Percentiles rank a stretch among this genome's conserved stretches.
Conservation (phyloP, 257 asterid species). For the Przewalskia tangutica region DNA sequence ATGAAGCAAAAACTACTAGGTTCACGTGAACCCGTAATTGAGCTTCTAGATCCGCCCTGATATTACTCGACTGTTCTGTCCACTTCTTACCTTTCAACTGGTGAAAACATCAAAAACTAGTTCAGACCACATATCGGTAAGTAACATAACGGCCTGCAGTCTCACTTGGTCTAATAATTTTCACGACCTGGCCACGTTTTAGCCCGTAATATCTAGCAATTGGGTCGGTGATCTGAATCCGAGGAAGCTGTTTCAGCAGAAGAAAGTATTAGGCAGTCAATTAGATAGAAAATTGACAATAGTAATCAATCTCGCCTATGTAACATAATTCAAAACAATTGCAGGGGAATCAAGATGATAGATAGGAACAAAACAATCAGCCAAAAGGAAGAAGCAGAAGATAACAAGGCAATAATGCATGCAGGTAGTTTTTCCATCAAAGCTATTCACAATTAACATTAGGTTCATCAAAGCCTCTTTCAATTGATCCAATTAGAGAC, state of each 20-base stretch:
- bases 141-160: constrained; percentile 86
- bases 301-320: neutral
- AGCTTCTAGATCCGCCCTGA: too few species aligned
- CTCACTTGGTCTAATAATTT: constrained; percentile 81
- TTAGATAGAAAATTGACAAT: neutral
- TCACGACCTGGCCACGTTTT: constrained; percentile 72
- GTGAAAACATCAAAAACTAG: neutral
- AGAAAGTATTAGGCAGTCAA: neutral
- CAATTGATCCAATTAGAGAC: neutral
- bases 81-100: neutral
- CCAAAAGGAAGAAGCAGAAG: neutral
- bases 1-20: too few species aligned
- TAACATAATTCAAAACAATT: neutral
- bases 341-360: neutral
- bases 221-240: constrained; percentile 72
- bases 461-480: neutral
- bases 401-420: neutral
- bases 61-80: neutral
- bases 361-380: neutral
- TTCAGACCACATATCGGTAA: constrained; percentile 63
- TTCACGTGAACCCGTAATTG: too few species aligned
- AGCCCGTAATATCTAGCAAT: constrained; percentile 74
- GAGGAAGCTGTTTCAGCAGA: constrained; percentile 50
- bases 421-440: neutral
- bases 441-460: neutral